Percentiles rank a stretch among this genome's conserved stretches.
Evolutionary conservation across 768 basidiomycete genomes (phyloP).

Genomic region (Phlegmacium glaucopus): DNA sequence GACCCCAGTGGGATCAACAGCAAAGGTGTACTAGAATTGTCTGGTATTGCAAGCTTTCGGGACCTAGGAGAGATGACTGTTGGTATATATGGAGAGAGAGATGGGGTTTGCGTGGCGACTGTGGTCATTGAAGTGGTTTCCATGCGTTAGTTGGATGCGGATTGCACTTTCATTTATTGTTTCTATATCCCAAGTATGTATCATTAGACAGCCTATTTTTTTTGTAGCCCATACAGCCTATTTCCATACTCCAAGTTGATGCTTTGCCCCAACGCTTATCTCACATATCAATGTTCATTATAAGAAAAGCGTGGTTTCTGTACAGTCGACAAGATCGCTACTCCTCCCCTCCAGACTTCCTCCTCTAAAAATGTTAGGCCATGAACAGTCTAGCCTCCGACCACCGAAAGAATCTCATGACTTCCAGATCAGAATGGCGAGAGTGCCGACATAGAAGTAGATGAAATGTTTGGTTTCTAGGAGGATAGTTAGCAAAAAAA

Average conservation of each 20-base stretch:
- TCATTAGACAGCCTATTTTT: slow-evolving; percentile 19
- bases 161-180: slow-evolving; percentile 3
- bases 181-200: no score
- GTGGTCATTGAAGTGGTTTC: slow-evolving; percentile 55
- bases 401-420: slow-evolving; percentile 51
- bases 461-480: slow-evolving; percentile 98
- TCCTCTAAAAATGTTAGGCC: not conserved
- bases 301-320: not conserved
- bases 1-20: slow-evolving; percentile 42
- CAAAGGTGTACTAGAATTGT: slow-evolving; percentile 52
- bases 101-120: slow-evolving; percentile 49
- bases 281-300: no score
- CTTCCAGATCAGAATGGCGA: slow-evolving; percentile 95
- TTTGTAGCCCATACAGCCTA: slow-evolving; percentile 11
- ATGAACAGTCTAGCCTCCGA: slow-evolving; percentile 3
- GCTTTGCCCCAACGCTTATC: slow-evolving; percentile 4
- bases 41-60: slow-evolving; percentile 44
- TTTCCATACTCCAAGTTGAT: slow-evolving; percentile 15
- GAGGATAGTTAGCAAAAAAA: slow-evolving; percentile 13
- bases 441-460: slow-evolving; percentile 93
- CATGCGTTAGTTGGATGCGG: slow-evolving; percentile 25
- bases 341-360: not conserved
- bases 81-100: slow-evolving; percentile 50
- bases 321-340: slow-evolving; percentile 16
- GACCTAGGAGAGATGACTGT: slow-evolving; percentile 55